A percentile compares a stretch with the other conserved stretches of the same genome.
Conservation (phyloP, 2,329 filamentous ascomycete species). For the Epichloe sylvatica region DNA sequence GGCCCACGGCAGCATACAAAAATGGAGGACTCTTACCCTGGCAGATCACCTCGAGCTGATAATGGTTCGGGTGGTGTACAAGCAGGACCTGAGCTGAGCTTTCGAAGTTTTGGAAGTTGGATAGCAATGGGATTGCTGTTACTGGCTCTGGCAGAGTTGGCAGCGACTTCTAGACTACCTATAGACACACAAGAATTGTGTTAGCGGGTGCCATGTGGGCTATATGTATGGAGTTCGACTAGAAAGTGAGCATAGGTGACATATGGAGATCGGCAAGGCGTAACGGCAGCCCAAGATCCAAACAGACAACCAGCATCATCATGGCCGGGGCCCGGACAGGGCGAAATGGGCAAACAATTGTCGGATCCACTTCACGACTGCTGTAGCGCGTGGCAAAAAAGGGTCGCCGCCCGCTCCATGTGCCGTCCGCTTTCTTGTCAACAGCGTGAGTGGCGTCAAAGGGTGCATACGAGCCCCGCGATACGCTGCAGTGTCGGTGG, state of each 20-base stretch:
- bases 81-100: conserved; percentile 24
- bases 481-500: background rate
- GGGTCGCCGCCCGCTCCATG: background rate
- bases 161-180: conserved; percentile 4
- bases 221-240: background rate
- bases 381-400: background rate
- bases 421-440: background rate
- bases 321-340: conserved; percentile 1
- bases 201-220: background rate
- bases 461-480: background rate
- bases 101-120: conserved; percentile 30
- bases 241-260: background rate
- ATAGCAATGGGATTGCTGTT: conserved; percentile 39
- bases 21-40: conserved; percentile 31
- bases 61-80: conserved; percentile 35
- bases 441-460: conserved; percentile 1
- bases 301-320: conserved; percentile 6
- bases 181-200: background rate
- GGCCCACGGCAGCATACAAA: background rate
- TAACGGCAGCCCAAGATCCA: background rate
- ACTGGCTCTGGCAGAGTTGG: conserved; percentile 8
- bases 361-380: conserved; percentile 8
- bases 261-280: conserved; percentile 3
- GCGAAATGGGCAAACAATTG: conserved; percentile 1
- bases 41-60: conserved; percentile 44